Evolutionary conservation across 345 rosid species (phyloP).

Genomic region (Populus tremula): DNA sequence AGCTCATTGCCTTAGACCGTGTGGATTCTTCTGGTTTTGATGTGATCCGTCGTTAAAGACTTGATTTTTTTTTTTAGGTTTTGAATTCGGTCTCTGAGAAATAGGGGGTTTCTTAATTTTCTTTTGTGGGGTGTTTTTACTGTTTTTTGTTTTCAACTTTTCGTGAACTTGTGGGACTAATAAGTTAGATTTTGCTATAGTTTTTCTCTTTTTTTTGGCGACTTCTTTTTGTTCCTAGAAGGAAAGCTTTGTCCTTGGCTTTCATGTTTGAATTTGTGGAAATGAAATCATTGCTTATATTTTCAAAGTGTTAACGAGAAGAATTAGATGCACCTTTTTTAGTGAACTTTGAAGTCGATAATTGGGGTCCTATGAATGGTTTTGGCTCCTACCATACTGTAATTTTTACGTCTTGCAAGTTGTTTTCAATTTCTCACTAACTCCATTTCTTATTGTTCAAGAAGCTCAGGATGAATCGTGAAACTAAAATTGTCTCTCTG

Average conservation of each 20-base stretch:
- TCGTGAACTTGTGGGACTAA: neutral
- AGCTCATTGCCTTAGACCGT: neutral
- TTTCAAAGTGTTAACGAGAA: neutral
- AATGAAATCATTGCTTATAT: neutral
- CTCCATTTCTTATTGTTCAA: neutral
- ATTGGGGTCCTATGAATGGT: neutral
- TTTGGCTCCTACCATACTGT: neutral
- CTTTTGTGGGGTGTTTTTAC: conserved; percentile 10
- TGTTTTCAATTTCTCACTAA: neutral
- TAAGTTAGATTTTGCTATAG: conserved; percentile 14
- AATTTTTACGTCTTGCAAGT: neutral
- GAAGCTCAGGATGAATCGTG: neutral
- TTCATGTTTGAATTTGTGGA: neutral
- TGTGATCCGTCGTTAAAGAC: conserved; percentile 23
- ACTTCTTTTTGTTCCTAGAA: neutral
- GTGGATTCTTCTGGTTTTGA: neutral
- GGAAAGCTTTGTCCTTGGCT: neutral
- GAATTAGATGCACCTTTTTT: neutral
- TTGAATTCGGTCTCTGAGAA: neutral
- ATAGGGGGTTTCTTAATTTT: conserved; percentile 9
- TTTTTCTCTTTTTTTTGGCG: neutral
- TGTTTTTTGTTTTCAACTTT: conserved; percentile 6
- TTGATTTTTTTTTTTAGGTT: conserved; percentile 10
- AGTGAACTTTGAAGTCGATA: neutral
- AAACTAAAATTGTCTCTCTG: neutral